A percentile compares a stretch with the other conserved stretches of the same genome.
phyloP scores from a whole-genome alignment of 352 stramenopile species.

The Salisapilia sapeloensis region DNA sequence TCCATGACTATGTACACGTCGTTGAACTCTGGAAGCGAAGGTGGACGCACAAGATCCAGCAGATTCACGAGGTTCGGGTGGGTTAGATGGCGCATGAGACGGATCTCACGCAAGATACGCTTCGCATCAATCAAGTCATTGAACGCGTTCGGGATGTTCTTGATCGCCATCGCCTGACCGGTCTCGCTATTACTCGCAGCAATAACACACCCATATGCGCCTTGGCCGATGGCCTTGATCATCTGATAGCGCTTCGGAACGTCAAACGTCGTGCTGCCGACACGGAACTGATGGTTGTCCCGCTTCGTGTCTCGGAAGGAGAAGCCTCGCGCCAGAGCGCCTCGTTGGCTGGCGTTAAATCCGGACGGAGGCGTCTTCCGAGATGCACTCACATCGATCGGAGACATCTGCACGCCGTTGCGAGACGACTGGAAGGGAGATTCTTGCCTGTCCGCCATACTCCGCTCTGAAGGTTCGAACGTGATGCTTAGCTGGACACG shows the following conservation, averaged over 20 bases:
- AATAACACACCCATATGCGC: conserved; percentile 86
- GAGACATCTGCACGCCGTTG: too few species aligned
- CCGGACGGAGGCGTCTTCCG: too few species aligned
- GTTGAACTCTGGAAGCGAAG: conserved; percentile 77
- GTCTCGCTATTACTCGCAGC: conserved; percentile 74
- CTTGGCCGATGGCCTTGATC: conserved; percentile 82
- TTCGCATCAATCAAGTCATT: conserved; percentile 80
- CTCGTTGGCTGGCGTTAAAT: conserved; percentile 46
- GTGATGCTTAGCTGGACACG: conserved; percentile 76
- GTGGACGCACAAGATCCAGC: conserved; percentile 55
- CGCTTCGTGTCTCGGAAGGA: conserved; percentile 73
- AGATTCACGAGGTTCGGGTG: conserved; percentile 74
- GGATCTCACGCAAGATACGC: conserved; percentile 77
- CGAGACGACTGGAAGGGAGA: too few species aligned
- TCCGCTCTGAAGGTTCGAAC: conserved; percentile 62
- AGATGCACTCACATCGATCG: too few species aligned
- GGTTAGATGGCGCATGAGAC: conserved; percentile 77
- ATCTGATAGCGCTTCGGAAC: conserved; percentile 76
- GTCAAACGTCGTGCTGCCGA: conserved; percentile 78
- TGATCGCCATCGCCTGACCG: conserved; percentile 86
- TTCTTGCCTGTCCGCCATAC: too few species aligned
- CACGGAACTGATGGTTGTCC: conserved; percentile 77
- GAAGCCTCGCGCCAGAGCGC: conserved; percentile 41
- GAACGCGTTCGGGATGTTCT: conserved; percentile 91
- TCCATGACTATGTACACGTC: conserved; percentile 78